phyloP scores from a whole-genome alignment of 306 rosid genomes.

The Prunus mume region DNA sequence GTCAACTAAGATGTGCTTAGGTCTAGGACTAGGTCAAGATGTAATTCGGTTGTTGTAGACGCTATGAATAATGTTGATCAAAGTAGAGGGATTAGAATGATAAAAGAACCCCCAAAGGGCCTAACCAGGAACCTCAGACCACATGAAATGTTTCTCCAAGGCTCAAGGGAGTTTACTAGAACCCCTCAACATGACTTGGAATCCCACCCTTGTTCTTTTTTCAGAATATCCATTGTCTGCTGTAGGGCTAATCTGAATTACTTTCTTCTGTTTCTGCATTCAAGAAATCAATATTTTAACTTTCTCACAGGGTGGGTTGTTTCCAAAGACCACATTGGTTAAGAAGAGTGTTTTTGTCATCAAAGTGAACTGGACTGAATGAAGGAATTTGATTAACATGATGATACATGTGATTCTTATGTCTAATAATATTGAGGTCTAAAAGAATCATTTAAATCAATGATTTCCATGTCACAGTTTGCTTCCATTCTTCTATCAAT shows the following conservation, averaged over 20 bases:
- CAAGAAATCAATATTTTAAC: neutral
- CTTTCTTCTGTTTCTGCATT: neutral
- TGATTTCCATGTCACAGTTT: neutral
- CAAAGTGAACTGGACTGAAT: neutral
- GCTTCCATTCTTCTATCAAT: neutral
- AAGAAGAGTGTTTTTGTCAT: neutral
- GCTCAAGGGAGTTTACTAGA: too few species aligned
- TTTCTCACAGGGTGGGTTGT: neutral
- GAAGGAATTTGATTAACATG: neutral
- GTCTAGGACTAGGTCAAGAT: neutral
- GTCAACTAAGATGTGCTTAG: neutral
- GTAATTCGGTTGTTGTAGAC: neutral
- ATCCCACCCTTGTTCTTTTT: too few species aligned
- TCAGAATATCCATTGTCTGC: too few species aligned
- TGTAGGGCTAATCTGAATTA: neutral
- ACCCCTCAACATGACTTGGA: too few species aligned
- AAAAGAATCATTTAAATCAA: neutral
- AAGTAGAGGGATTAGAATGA: neutral
- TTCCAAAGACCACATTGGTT: neutral
- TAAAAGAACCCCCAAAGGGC: neutral
- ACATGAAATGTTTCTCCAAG: too few species aligned
- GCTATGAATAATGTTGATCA: neutral
- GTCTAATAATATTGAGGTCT: neutral
- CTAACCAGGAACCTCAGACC: too few species aligned
- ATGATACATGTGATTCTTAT: neutral